Percentiles rank a stretch among this genome's conserved stretches.
Conservation (phyloP, 1,284 basidiomycete species). For the Moniliophthora roreri region DNA sequence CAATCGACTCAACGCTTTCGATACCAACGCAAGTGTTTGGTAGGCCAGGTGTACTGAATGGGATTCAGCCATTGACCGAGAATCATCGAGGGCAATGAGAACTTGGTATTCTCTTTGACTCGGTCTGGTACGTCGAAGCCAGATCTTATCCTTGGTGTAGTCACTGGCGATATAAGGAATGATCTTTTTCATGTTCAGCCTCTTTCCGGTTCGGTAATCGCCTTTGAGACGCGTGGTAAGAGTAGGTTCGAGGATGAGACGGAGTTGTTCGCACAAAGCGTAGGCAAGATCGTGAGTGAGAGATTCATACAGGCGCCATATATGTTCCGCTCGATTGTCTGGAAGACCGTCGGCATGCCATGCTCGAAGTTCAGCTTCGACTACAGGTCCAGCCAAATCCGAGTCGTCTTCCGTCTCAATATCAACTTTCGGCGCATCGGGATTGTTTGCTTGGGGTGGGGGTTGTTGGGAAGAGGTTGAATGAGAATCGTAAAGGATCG, state of each 20-base stretch:
- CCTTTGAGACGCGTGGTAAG: slow-evolving; percentile 93
- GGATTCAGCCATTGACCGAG: slow-evolving; percentile 93
- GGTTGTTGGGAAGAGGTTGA: slow-evolving; percentile 20
- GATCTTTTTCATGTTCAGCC: slow-evolving; percentile 99
- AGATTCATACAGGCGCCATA: slow-evolving; percentile 91
- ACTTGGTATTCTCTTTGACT: slow-evolving; percentile 97
- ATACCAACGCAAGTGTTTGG: slow-evolving; percentile 91
- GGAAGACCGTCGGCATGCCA: slow-evolving; percentile 66
- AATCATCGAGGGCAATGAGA: slow-evolving; percentile 94
- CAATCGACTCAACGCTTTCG: slow-evolving; percentile 87
- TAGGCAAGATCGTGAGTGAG: slow-evolving; percentile 92
- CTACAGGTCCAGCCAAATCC: slow-evolving; percentile 36
- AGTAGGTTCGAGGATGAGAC: slow-evolving; percentile 95
- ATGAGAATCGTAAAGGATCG: slow-evolving; percentile 40
- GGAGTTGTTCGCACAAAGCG: slow-evolving; percentile 92
- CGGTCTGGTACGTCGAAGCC: slow-evolving; percentile 93
- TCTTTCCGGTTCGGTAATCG: slow-evolving; percentile 97
- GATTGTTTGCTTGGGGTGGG: slow-evolving; percentile 14
- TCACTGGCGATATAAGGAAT: slow-evolving; percentile 98
- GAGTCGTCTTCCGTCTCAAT: slow-evolving; percentile 32
- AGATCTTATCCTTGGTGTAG: slow-evolving; percentile 99
- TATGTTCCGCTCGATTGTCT: slow-evolving; percentile 60
- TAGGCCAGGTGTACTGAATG: slow-evolving; percentile 94
- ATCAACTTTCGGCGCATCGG: slow-evolving; percentile 33
- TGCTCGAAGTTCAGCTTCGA: slow-evolving; percentile 64